Conservation (phyloP, 2,329 filamentous ascomycete species). For the Sclerotinia borealis region DNA sequence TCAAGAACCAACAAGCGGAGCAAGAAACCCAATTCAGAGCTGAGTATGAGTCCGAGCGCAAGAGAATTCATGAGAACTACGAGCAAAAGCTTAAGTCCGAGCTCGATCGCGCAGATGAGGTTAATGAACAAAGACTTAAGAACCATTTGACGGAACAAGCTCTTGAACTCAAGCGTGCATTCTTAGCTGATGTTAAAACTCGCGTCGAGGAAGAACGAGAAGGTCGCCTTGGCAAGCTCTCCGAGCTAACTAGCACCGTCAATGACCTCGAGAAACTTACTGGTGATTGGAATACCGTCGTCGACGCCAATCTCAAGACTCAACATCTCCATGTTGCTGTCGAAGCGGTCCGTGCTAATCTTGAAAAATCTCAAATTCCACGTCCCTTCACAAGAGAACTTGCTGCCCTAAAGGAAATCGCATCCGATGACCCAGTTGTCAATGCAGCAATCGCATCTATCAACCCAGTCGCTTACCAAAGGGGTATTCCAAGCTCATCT, state of each 20-base stretch:
- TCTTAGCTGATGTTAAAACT: constrained; percentile 68
- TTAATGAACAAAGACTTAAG: constrained; percentile 75
- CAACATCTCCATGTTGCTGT: constrained; percentile 96
- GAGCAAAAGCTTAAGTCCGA: constrained; percentile 74
- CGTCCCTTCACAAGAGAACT: constrained; percentile 88
- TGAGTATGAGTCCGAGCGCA: constrained; percentile 84
- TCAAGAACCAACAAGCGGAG: constrained; percentile 73
- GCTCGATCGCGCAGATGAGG: constrained; percentile 69
- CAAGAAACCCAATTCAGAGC: constrained; percentile 80
- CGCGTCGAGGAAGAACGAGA: constrained; percentile 85
- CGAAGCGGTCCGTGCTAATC: constrained; percentile 79
- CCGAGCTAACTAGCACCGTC: constrained; percentile 71
- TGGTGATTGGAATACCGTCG: constrained; percentile 80
- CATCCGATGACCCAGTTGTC: constrained; percentile 76
- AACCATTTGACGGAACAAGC: constrained; percentile 90
- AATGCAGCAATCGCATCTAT: constrained; percentile 94
- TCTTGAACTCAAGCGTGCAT: constrained; percentile 78
- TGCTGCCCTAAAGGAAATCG: constrained; percentile 89
- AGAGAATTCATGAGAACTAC: constrained; percentile 70
- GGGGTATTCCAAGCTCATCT: constrained; percentile 74
- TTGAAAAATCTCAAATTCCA: constrained; percentile 68
- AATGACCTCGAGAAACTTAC: constrained; percentile 82
- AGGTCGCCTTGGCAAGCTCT: constrained; percentile 78
- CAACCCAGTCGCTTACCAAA: constrained; percentile 88
- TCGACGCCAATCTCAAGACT: constrained; percentile 85